Percentiles rank a stretch among this genome's conserved stretches.
Conservation (phyloP, 352 stramenopile genomes). For the Peronospora farinosa region DNA sequence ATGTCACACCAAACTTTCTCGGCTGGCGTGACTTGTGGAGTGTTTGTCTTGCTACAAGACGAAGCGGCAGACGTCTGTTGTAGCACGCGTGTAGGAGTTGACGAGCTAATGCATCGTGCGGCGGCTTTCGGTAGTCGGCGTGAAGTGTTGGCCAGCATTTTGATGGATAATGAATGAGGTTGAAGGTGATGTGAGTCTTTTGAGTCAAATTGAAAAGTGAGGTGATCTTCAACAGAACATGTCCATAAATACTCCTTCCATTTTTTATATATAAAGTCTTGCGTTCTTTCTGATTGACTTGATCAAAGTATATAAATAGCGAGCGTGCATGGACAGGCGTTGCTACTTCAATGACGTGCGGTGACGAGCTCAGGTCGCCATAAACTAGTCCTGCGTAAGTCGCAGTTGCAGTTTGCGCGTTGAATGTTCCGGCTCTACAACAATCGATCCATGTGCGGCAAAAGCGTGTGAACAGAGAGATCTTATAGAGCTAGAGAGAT, state of each 20-base stretch:
- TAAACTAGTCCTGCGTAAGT: not conserved
- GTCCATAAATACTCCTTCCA: not conserved
- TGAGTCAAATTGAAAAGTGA: slow-evolving; percentile 26
- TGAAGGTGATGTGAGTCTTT: not conserved
- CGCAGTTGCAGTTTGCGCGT: slow-evolving; percentile 17
- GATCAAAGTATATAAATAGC: slow-evolving; percentile 2
- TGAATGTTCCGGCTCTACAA: not conserved
- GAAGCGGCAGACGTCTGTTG: slow-evolving; percentile 26
- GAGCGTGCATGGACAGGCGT: slow-evolving; percentile 16
- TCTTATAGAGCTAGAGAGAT: no score
- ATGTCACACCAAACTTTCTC: slow-evolving; percentile 73
- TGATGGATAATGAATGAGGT: not conserved
- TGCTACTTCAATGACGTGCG: slow-evolving; percentile 28
- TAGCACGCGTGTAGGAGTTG: slow-evolving; percentile 27
- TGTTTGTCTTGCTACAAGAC: slow-evolving; percentile 8
- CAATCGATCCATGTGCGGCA: no score
- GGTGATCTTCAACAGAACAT: not conserved
- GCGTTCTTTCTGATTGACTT: not conserved
- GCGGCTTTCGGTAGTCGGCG: slow-evolving; percentile 26
- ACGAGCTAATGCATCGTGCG: slow-evolving; percentile 30
- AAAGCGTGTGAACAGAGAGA: no score
- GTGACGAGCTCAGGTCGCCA: slow-evolving; percentile 15
- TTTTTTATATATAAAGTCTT: no score
- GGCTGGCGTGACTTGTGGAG: slow-evolving; percentile 33
- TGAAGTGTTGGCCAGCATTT: slow-evolving; percentile 30